Base-by-base conservation (phyloP, 2,329 filamentous ascomycete species). In the Calcarisporium arbuscula region DNA sequence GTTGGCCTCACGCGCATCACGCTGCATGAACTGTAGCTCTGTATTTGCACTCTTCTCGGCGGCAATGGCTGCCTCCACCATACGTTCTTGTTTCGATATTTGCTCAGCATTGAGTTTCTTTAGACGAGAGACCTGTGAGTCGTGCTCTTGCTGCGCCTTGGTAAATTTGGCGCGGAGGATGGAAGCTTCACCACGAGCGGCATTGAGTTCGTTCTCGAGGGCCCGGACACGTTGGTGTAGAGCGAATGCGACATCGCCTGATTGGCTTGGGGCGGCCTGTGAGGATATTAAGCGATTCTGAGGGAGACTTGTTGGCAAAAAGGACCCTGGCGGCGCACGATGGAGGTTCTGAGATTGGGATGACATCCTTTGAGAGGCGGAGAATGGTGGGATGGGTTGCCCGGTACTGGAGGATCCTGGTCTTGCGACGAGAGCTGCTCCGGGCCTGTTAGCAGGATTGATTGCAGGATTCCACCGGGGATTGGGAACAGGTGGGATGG, bases 111-210 rank as follows among this genome's bases (percentile, higher is more conserved):
- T 77, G 41, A 74, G 58, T 44, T 79, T 79, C 47, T 76, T 77
- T 36, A 85, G 61, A 6, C 71, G 67, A 15, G 68, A 60, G 17
- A 89, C 56, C 46, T 80, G 72, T 17, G 71, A 68, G 32, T 85
- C 77, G 49, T 82, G 75, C 30, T 79, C 72, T 33, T 75, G 73
- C 12, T 68, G 65, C 0, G 69, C 63, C 47, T 77, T 81, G 32
- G 80, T 73, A 26, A 77, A 70, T 40, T 85, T 85, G 40, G 74
- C 73, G 21, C 85, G 76, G n/a, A 89, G 68, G 40, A 89, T 87
- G 32, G 82, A 72, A 19, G 79, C 78, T 53, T 89, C 84, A 32
- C 85, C 85, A 14, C 74, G 66, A 46, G 84, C 82, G 4, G 72
- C 70, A 35, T 67, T 68, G 12, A 82, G 67, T 32, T 78, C 74